phyloP scores from a whole-genome alignment of 306 rosid genomes.

The Senna tora region DNA sequence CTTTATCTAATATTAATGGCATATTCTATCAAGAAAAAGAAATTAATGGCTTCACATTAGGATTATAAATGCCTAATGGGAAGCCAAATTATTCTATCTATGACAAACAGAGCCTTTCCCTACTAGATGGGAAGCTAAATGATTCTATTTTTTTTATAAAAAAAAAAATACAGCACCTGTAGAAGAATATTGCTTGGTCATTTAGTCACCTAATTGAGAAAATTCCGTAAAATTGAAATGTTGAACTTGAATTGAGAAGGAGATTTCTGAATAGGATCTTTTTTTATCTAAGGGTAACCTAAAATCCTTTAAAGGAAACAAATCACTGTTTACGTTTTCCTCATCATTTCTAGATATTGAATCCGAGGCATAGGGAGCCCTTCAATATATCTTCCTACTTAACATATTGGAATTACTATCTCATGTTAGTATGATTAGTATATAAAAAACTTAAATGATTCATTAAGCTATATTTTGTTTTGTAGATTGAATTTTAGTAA shows the following conservation, averaged over 20 bases:
- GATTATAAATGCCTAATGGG: background rate
- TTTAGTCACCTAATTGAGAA: background rate
- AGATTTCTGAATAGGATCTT: background rate
- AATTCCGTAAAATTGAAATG: background rate
- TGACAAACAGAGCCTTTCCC: too few species aligned
- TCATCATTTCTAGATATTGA: background rate
- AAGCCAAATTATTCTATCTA: background rate
- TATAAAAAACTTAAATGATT: background rate
- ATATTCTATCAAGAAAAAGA: too few species aligned
- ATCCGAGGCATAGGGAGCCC: background rate
- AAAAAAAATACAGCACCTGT: background rate
- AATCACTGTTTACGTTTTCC: background rate
- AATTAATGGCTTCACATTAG: background rate
- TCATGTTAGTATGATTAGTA: slow-evolving; percentile 3
- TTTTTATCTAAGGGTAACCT: background rate
- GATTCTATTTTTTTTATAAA: background rate
- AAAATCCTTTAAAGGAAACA: background rate
- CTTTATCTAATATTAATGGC: background rate
- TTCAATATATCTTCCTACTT: background rate
- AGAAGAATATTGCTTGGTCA: background rate
- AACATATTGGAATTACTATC: slow-evolving; percentile 3
- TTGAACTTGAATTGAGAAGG: too few species aligned
- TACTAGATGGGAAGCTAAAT: background rate
- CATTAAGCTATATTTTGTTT: slow-evolving; percentile 4
- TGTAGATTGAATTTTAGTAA: slow-evolving; percentile 6